These are phyloP conservation scores for Fusarium sp. DNA, from an alignment of 2,329 filamentous ascomycete species.

Conservation along the genomic window DNA sequence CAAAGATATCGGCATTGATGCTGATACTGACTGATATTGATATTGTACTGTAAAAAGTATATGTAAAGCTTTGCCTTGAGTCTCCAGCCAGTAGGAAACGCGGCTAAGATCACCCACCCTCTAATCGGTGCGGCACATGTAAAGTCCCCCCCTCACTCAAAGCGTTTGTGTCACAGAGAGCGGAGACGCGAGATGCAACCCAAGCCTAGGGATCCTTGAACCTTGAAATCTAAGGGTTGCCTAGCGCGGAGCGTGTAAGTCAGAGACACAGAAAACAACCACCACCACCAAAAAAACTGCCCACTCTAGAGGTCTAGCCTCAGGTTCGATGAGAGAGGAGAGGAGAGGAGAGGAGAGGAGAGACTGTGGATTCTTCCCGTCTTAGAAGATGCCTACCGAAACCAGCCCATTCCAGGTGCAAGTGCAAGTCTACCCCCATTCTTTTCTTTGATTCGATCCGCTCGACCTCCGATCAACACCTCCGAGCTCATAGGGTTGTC, in stretches of 20 bases:
- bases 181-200: slow-evolving; percentile 15
- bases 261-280: slow-evolving; percentile 1
- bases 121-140: slow-evolving; percentile 17
- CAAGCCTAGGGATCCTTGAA: slow-evolving; percentile 29
- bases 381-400: slow-evolving; percentile 8
- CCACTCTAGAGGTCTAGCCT: slow-evolving; percentile 2
- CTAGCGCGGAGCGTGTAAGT: slow-evolving; percentile 33
- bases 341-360: not conserved
- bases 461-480: slow-evolving; percentile 24
- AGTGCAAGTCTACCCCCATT: slow-evolving; percentile 7
- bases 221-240: slow-evolving; percentile 25
- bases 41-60: slow-evolving; percentile 42
- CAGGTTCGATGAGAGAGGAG: not conserved
- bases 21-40: not conserved
- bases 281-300: slow-evolving; percentile 2
- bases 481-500: slow-evolving; percentile 19
- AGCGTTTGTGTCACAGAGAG: slow-evolving; percentile 25
- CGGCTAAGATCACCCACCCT: slow-evolving; percentile 22
- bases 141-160: not conserved
- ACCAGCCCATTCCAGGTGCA: not conserved
- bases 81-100: slow-evolving; percentile 25
- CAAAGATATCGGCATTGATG: not conserved
- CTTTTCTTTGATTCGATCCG: not conserved
- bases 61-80: slow-evolving; percentile 35
- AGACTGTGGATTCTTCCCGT: slow-evolving; percentile 15